Evolutionary conservation across 148 eudicot genomes (phyloP), one percentile per base, ranked within the genome.

Genomic region (Vaccinium macrocarpon): DNA sequence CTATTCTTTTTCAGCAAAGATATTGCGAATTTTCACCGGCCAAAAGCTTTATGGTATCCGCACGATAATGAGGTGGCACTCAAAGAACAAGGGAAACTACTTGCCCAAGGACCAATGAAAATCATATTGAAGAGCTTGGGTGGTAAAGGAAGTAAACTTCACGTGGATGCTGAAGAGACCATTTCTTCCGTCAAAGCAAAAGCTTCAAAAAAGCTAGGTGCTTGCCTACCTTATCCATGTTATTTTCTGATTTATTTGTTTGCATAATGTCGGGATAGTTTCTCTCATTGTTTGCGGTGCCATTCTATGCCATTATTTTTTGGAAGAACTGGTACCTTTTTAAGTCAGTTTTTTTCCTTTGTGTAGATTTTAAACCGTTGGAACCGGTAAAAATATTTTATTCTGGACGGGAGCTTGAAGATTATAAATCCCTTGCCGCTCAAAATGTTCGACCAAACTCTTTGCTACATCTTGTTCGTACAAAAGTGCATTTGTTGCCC

Each of bases 31-130:
- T 97, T 97, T 88, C 99, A 97, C 85, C 93, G 99, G 82, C 99
- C 99, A 83, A 97, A 91, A 90, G 96, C 96, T 83, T 83, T 88
- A 86, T 97, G 99, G 98, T 95, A 95, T 89, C 98, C 99, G 21
- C 97, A 92, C 88, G 95, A 92, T 84, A 95, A 92, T 87, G 95
- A 93, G 89, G 91, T 93, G 66, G 95, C 88, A 53, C 87, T 91
- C 53, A 93, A 89, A 89, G 95, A 95, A 86, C 97, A 89, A 84
- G 95, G 92, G 84, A 92, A 91, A 82, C 87, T 93, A 57, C 92
- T 94, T 51, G 84, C 85, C 51, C 92, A 90, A 85, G 98, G 98
- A 52, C 91, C 93, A 35, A 94, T 93, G 98, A 97, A 93, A 89
- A 90, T 97, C 64, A 86, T 97, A 86, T 52, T 97, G 87, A 95